These are phyloP conservation scores for Paramecium bursaria DNA, from an alignment of 73 alveolate genomes.

Conservation along the genomic window DNA sequence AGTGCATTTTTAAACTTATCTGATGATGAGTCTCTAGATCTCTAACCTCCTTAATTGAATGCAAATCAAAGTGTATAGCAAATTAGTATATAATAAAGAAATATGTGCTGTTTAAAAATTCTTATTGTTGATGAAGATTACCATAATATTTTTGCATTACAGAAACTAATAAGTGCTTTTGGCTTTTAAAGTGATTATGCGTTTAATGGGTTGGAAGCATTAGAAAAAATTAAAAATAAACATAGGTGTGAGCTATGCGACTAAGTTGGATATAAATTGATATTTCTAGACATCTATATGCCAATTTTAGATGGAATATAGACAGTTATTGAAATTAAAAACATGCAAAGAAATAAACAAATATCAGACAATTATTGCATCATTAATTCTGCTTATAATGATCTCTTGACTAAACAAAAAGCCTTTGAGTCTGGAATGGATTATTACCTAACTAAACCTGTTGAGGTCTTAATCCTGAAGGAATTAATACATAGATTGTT, in stretches of 20 bases:
- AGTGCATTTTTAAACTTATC: too few species aligned
- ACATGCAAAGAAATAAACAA: not conserved
- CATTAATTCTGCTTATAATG: conserved; percentile 34
- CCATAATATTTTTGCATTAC: conserved; percentile 24
- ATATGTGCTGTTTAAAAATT: too few species aligned
- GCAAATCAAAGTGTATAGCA: too few species aligned
- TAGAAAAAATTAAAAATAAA: not conserved
- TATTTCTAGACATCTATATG: not conserved
- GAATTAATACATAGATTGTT: too few species aligned
- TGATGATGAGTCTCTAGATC: too few species aligned
- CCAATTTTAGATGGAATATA: not conserved
- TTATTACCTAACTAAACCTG: conserved; percentile 14
- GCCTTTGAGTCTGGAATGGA: conserved; percentile 38
- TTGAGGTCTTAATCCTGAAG: too few species aligned
- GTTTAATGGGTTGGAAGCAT: conserved; percentile 57
- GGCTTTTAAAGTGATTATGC: conserved; percentile 41
- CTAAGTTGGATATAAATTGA: too few species aligned
- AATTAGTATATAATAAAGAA: too few species aligned
- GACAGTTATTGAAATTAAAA: not conserved
- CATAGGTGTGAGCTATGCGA: too few species aligned
- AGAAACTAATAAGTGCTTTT: not conserved
- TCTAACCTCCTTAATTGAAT: too few species aligned
- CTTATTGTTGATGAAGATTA: conserved; percentile 47
- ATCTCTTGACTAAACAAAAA: not conserved
- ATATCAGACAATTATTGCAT: not conserved